Conservation (phyloP, 148 eudicot species). For the Bassia scoparia region DNA sequence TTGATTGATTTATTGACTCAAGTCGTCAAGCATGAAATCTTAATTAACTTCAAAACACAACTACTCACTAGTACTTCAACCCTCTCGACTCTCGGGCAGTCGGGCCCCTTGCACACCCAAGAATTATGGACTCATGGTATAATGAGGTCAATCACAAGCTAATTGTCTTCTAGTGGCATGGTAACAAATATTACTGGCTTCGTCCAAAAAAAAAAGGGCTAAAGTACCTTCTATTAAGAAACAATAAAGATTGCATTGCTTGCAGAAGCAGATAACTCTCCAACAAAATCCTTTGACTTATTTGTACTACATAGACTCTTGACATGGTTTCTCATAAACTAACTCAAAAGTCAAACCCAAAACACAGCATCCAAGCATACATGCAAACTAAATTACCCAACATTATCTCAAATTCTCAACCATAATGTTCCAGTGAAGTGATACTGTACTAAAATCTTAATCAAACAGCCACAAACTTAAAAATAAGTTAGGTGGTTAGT, state of each 20-base stretch:
- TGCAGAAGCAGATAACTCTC: background rate
- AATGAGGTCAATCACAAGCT: background rate
- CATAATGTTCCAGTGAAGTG: background rate
- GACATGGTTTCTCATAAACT: background rate
- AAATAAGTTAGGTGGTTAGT: conserved; percentile 11
- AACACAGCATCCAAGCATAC: background rate
- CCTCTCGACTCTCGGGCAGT: too few species aligned
- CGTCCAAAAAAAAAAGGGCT: background rate
- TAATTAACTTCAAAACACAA: background rate
- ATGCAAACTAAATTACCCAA: too few species aligned
- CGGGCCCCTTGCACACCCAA: background rate
- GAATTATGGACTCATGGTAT: background rate
- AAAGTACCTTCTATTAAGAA: too few species aligned
- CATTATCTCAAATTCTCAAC: background rate
- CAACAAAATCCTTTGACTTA: background rate
- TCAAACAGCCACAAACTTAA: background rate
- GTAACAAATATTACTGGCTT: background rate
- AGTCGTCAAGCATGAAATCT: background rate
- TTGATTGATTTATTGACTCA: too few species aligned
- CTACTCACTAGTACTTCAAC: background rate
- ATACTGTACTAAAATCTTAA: background rate
- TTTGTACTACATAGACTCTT: background rate
- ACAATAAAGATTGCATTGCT: background rate
- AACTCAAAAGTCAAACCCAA: background rate
- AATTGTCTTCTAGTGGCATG: background rate